These are phyloP conservation scores for Neopestalotiopsis sp. DNA, from an alignment of 2,329 filamentous ascomycete species.

Conservation along the genomic window DNA sequence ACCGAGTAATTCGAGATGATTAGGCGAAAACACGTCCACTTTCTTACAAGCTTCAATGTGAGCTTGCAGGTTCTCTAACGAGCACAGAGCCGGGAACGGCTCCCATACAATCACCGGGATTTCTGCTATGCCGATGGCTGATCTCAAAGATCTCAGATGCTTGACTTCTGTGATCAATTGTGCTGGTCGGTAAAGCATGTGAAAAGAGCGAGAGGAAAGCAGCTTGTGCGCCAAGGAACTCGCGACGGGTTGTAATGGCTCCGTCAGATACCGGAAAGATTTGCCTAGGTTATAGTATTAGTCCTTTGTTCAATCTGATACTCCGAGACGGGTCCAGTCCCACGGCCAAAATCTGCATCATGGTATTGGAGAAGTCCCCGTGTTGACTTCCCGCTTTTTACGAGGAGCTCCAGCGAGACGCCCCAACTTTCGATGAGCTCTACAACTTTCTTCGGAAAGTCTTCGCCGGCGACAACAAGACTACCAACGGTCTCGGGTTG, in stretches of 20 bases:
- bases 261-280: conserved; percentile 28
- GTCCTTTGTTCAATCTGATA: no score
- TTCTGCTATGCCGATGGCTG: conserved; percentile 1
- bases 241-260: conserved; percentile 25
- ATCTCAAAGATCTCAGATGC: conserved; percentile 24
- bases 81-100: conserved; percentile 26
- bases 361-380: conserved; percentile 24
- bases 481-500: conserved; percentile 15
- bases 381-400: conserved; percentile 19
- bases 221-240: conserved; percentile 20
- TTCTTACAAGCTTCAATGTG: conserved; percentile 29
- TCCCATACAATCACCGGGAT: conserved; percentile 24
- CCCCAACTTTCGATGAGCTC: conserved; percentile 13
- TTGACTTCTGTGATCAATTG: conserved; percentile 27
- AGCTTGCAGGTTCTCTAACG: conserved; percentile 30
- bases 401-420: conserved; percentile 11
- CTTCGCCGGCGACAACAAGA: conserved; percentile 22
- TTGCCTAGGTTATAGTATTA: conserved; percentile 24
- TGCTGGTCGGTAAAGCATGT: conserved; percentile 30
- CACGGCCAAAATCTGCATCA: conserved; percentile 36
- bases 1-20: conserved; percentile 40
- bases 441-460: conserved; percentile 21
- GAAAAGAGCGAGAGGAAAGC: conserved; percentile 29
- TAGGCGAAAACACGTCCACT: conserved; percentile 43
- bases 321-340: not conserved